Evolutionary conservation across 805 yeast genomes (phyloP), one percentile per base, ranked within the genome.

Genomic region (Cyberlindnera mississippiensis): DNA sequence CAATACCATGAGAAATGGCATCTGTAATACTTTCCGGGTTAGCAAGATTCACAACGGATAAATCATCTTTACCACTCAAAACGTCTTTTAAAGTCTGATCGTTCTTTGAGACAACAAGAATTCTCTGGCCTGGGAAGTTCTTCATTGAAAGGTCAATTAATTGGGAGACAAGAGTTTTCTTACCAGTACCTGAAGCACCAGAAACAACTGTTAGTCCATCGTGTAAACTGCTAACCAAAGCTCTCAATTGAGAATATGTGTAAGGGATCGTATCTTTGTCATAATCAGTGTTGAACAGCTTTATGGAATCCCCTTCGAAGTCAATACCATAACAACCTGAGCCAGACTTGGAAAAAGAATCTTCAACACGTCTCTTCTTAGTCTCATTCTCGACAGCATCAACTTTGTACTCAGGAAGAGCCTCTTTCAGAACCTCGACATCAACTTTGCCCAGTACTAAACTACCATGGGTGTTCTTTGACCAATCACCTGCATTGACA

Each of bases 181-280:
- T 71, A 0, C 82, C 84, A 0, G 82, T 70, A 2, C 80, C 80
- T 1, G 80, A 75, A 2, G 77, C 73, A 0, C 80, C 81, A 37
- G 66, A 69, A 7, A 78, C 61, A 14, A 75, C 59, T 0, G 61
- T 56, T 2, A 78, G 51, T 2, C 78, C 77, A 3, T 72, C 65
- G 9, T 33, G 37, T 0, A 56, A 39, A 0, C 62, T 60, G 9
- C 54, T 35, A 12, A 58, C 35, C 8, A 66, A 40, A 1, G 41
- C 39, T 16, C 32, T 30, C n/a, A 44, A 27, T 20, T 47, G 46
- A 2, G 37, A 19, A 7, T 35, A 6, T 4, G 44, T 37, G 15
- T 34, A 22, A 13, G 5, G 10, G 2, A 27, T 28, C 6, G 37
- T 17, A 28, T 28, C 40, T 2, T 16, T 4, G 11, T 16, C 28